Conservation (phyloP, 768 basidiomycete species). For the Russula earlei region DNA sequence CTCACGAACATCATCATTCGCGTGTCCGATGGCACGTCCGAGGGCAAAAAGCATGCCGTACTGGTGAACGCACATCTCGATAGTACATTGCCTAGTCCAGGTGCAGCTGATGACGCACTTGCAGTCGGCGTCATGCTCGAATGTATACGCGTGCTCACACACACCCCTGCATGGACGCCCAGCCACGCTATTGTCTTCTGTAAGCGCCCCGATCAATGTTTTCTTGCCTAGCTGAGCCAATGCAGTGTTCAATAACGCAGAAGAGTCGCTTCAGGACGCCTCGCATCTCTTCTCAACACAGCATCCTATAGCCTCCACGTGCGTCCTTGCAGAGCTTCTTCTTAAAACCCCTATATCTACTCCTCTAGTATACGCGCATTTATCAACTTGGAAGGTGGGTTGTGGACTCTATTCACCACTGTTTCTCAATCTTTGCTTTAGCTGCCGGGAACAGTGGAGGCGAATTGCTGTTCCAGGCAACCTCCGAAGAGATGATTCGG, state of each 20-base stretch:
- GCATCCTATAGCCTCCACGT: slow-evolving; percentile 66
- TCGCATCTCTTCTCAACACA: slow-evolving; percentile 92
- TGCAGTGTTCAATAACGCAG: slow-evolving; percentile 88
- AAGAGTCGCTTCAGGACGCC: slow-evolving; percentile 91
- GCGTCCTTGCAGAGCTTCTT: slow-evolving; percentile 23
- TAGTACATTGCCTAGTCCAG: slow-evolving; percentile 81
- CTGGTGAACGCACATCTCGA: slow-evolving; percentile 88
- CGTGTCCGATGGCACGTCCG: slow-evolving; percentile 64
- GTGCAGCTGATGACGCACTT: slow-evolving; percentile 82
- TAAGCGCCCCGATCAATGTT: slow-evolving; percentile 31
- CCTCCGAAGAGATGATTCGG: slow-evolving; percentile 88
- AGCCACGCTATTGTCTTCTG: slow-evolving; percentile 74
- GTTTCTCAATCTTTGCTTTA: slow-evolving; percentile 23
- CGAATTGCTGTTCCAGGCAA: slow-evolving; percentile 92
- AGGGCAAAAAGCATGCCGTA: slow-evolving; percentile 71
- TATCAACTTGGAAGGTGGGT: slow-evolving; percentile 79
- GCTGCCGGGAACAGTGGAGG: slow-evolving; percentile 84
- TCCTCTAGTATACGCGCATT: slow-evolving; percentile 61
- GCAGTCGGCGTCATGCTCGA: slow-evolving; percentile 91
- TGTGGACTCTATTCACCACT: not conserved
- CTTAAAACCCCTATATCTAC: not conserved
- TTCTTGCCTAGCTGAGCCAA: not conserved
- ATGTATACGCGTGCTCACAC: slow-evolving; percentile 64
- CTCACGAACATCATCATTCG: slow-evolving; percentile 87
- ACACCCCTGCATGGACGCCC: slow-evolving; percentile 62